Evolutionary conservation across 176 grass and related monocot species (phyloP), one percentile per base, ranked within the genome.

Genomic region (Otatea glauca): DNA sequence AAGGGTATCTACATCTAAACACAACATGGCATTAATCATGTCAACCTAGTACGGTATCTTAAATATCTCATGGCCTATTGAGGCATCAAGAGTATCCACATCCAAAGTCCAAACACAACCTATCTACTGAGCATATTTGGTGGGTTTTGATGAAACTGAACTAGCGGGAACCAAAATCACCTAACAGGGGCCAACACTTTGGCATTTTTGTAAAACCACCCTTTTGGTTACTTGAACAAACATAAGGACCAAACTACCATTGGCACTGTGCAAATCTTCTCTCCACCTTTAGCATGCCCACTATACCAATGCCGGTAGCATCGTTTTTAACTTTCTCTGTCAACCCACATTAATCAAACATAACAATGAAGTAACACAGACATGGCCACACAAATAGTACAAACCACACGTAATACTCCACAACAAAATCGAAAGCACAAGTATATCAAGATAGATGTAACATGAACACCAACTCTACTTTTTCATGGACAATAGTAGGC

Each of bases 371-470:
- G 17, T 18, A 54, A 20, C 51, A 54, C 17, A 54, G 16, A 54
- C 18, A 54, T 54, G 51, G 51, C 51, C 5, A 54, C 13, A 49
- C 51, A 54, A 54, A 54, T 53, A 53, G 18, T 54, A 54, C 51
- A 20, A 18, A 54, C 17, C 51, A 54, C 51, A 54, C 5, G 16
- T 18, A 17, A 54, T 18, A 54, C 51, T 18, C 51, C 51, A 18
- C 51, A 54, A 17, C 17, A 54, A 17, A 54, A 54, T 18, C 5
- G 1, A 54, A 54, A 54, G 51, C 17, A 54, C 51, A 54, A 54
- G 51, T 54, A 54, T 54, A 7, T 20, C 51, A 54, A 20, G 51
- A 54, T 95, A 54, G 17, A 63, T 27, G 60, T 63, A 63, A 5
- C 24, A 14, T 63, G 9, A 3, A 13, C n/a, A 63, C 4, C 27